Conservation (phyloP, 768 basidiomycete species). For the Tulasnella sp. region DNA sequence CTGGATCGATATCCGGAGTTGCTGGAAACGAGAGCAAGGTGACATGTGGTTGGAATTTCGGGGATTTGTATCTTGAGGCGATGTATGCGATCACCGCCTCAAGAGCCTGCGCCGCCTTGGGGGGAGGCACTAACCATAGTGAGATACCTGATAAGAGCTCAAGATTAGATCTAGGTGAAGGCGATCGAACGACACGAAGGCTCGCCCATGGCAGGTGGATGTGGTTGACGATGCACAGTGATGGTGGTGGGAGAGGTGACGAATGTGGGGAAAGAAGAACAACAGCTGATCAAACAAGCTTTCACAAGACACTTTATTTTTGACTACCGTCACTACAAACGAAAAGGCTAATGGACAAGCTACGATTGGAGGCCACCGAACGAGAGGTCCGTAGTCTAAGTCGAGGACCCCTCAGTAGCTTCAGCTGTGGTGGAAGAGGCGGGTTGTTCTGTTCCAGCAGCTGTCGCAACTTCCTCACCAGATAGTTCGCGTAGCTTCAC, state of each 20-base stretch:
- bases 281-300: neutral
- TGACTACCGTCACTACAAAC: neutral
- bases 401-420: neutral
- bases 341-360: neutral
- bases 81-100: slow-evolving; percentile 24
- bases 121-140: slow-evolving; percentile 58
- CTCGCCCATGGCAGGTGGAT: too few species aligned
- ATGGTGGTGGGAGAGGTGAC: neutral
- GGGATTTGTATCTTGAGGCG: slow-evolving; percentile 26
- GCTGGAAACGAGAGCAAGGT: slow-evolving; percentile 34
- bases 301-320: neutral
- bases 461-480: neutral
- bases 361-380: neutral
- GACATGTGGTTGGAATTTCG: slow-evolving; percentile 36
- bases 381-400: neutral
- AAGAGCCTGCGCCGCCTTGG: slow-evolving; percentile 15
- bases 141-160: slow-evolving; percentile 37
- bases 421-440: neutral
- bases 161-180: too few species aligned
- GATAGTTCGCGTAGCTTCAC: slow-evolving; percentile 3
- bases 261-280: neutral
- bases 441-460: neutral
- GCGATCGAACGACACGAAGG: too few species aligned
- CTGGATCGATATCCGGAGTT: slow-evolving; percentile 18
- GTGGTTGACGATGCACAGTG: too few species aligned